A percentile compares a stretch with the other conserved stretches of the same genome.
Conservation (phyloP, 768 basidiomycete genomes). For the Mycena capillaripes region DNA sequence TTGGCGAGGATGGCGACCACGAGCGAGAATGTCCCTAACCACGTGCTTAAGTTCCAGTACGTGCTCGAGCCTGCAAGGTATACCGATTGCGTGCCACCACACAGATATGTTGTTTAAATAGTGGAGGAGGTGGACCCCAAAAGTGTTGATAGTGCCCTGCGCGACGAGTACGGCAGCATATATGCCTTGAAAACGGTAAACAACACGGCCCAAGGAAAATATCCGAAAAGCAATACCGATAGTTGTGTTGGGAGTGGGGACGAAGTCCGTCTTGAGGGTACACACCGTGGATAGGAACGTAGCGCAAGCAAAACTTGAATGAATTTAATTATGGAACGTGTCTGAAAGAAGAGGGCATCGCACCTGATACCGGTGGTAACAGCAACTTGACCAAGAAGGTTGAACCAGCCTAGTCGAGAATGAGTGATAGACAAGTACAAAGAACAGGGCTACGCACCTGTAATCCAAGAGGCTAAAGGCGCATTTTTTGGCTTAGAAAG, state of each 20-base stretch:
- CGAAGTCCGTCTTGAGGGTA: slow-evolving; percentile 72
- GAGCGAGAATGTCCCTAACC: slow-evolving; percentile 67
- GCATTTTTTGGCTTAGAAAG: slow-evolving; percentile 69
- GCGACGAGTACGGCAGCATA: slow-evolving; percentile 78
- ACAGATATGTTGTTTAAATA: slow-evolving; percentile 81
- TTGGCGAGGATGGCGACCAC: slow-evolving; percentile 79
- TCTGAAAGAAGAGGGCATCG: slow-evolving; percentile 7
- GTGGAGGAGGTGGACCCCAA: slow-evolving; percentile 75
- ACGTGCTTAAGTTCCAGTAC: too few relatives aligned
- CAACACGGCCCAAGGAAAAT: too few relatives aligned
- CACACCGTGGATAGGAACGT: slow-evolving; percentile 76
- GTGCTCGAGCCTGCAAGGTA: too few relatives aligned
- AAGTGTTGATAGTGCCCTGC: slow-evolving; percentile 83
- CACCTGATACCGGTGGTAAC: slow-evolving; percentile 82
- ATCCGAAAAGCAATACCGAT: slow-evolving; percentile 62
- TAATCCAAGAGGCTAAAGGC: slow-evolving; percentile 80
- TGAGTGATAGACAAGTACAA: neutral
- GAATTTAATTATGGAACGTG: neutral
- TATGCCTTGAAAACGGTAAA: slow-evolving; percentile 47
- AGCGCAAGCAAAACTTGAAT: slow-evolving; percentile 70
- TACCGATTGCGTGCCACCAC: slow-evolving; percentile 78
- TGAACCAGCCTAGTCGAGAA: slow-evolving; percentile 69
- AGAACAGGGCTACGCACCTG: slow-evolving; percentile 51
- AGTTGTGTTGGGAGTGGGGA: slow-evolving; percentile 68
- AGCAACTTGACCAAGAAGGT: slow-evolving; percentile 81